Conservation (phyloP, 2,329 filamentous ascomycete genomes). For the Beauveria sp. region DNA sequence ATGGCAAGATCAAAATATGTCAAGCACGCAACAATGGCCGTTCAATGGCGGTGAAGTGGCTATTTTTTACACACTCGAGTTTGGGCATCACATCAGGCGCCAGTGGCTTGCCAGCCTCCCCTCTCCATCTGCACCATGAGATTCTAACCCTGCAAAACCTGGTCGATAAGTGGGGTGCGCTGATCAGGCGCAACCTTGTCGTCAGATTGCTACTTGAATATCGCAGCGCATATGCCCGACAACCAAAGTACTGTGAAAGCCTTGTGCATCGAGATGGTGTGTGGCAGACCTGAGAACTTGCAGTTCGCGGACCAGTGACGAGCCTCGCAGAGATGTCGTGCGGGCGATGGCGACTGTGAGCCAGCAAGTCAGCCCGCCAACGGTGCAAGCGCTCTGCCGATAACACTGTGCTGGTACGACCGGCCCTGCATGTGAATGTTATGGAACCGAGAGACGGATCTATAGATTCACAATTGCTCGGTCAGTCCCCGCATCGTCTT, state of each 20-base stretch:
- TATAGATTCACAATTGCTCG: too few relatives aligned
- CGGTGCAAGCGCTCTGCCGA: neutral
- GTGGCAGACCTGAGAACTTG: neutral
- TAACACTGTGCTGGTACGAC: neutral
- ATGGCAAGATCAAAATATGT: too few relatives aligned
- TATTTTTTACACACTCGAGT: too few relatives aligned
- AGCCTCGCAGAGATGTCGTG: neutral
- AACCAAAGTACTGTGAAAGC: neutral
- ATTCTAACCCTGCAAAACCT: neutral
- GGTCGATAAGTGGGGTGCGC: neutral
- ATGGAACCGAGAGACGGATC: neutral
- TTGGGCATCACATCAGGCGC: constrained; percentile 4
- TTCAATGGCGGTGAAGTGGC: neutral
- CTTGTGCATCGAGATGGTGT: neutral
- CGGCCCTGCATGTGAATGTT: neutral
- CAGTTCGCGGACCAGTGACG: neutral
- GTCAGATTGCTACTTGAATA: neutral
- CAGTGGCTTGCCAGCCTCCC: constrained; percentile 4
- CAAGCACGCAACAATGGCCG: neutral
- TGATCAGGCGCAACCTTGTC: neutral
- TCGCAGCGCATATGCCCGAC: neutral
- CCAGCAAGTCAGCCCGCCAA: neutral
- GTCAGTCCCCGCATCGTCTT: too few relatives aligned
- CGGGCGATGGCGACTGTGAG: neutral
- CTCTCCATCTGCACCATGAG: neutral